A percentile compares a stretch with the other conserved stretches of the same genome.
Conservation (phyloP, 371 early-diverging fungal species). For the Gilbertella persicaria region DNA sequence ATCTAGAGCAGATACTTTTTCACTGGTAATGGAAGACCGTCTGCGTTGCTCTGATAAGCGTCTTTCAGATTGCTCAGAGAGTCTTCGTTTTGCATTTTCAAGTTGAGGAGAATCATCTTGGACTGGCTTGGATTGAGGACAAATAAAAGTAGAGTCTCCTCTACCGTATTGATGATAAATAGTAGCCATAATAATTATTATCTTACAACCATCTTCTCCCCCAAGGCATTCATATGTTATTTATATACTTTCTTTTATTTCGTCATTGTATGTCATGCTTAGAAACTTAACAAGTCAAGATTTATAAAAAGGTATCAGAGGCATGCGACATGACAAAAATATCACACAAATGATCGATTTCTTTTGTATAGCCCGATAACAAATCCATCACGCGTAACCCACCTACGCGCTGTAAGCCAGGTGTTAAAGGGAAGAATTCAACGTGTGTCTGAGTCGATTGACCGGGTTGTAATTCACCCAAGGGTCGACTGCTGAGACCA, state of each 20-base stretch:
- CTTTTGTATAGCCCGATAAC: conserved; percentile 68
- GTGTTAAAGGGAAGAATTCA: conserved; percentile 80
- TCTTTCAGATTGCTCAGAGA: conserved; percentile 5
- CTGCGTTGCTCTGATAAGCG: not conserved
- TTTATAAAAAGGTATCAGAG: not conserved
- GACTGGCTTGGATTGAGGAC: conserved; percentile 4
- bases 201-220: no score
- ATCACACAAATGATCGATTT: conserved; percentile 70
- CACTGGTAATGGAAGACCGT: not conserved
- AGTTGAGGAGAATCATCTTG: conserved; percentile 1
- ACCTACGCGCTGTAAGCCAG: conserved; percentile 85
- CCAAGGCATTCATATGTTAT: not conserved
- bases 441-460: conserved; percentile 66
- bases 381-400: conserved; percentile 73
- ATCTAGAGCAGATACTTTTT: not conserved
- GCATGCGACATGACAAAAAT: conserved; percentile 49
- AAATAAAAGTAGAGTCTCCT: not conserved
- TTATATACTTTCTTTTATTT: not conserved
- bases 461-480: conserved; percentile 70
- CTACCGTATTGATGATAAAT: conserved; percentile 5
- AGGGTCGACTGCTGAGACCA: conserved; percentile 63
- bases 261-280: not conserved
- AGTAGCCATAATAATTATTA: conserved; percentile 11
- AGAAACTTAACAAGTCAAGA: no score
- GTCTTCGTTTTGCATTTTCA: not conserved